These are phyloP conservation scores for Stephania cephalantha DNA, from an alignment of 164 flowering plant genomes.

Conservation along the genomic window DNA sequence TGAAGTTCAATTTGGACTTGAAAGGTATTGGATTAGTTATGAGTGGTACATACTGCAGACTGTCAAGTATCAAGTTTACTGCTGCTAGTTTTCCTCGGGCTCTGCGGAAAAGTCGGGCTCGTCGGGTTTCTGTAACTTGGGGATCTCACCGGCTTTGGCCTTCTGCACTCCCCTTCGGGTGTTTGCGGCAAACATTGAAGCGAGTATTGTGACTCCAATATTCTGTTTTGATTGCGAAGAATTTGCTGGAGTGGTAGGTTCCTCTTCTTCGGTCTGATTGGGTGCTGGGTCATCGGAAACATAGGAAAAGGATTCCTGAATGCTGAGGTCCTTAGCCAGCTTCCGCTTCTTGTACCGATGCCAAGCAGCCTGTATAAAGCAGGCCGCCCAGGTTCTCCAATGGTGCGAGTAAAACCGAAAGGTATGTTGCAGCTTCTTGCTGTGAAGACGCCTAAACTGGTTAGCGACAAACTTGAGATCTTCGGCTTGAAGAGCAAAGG, in stretches of 20 bases:
- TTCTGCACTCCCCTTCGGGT: slow-evolving; percentile 77
- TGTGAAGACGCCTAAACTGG: slow-evolving; percentile 83
- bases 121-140: slow-evolving; percentile 73
- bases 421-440: slow-evolving; percentile 86
- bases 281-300: slow-evolving; percentile 20
- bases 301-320: slow-evolving; percentile 38
- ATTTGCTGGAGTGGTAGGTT: slow-evolving; percentile 15
- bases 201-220: slow-evolving; percentile 56
- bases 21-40: background rate
- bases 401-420: slow-evolving; percentile 87
- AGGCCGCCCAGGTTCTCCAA: slow-evolving; percentile 99
- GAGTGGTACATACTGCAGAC: background rate
- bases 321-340: slow-evolving; percentile 38
- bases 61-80: background rate
- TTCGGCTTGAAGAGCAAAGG: slow-evolving; percentile 77
- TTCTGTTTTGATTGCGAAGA: slow-evolving; percentile 35
- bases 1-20: background rate
- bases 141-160: slow-evolving; percentile 40
- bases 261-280: slow-evolving; percentile 25
- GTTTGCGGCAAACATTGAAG: slow-evolving; percentile 76
- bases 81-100: slow-evolving; percentile 38
- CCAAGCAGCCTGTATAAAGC: slow-evolving; percentile 97
- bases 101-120: slow-evolving; percentile 86
- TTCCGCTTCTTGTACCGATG: slow-evolving; percentile 51
- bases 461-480: slow-evolving; percentile 90